Evolutionary conservation across 2,329 filamentous ascomycete species (phyloP), one percentile per base, ranked within the genome.

Genomic region (Cytospora chrysosperma): DNA sequence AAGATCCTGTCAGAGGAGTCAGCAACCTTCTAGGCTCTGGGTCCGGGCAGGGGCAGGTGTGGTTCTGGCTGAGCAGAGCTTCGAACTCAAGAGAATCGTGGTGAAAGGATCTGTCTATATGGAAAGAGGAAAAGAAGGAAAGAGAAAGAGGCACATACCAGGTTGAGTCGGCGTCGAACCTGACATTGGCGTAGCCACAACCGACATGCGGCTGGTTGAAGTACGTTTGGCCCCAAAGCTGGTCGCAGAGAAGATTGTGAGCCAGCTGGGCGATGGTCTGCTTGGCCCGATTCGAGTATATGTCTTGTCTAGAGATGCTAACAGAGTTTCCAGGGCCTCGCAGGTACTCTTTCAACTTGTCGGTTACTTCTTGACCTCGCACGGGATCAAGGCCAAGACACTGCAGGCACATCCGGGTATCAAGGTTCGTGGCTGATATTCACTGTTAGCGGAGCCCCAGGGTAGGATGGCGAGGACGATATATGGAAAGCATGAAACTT

Each of bases 241-340:
- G n/a, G 13, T 32, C 28, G 26, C 30, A 28, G 19, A 65, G 61
- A 24, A 65, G 61, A 21, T 21, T 53, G 47, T 65, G 64, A 5
- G 64, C 32, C n/a, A 59, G 40, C 21, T 50, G 19, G 27, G 54
- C n/a, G 37, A 65, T 53, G 13, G 30, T 54, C n/a, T n/a, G 27
- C 27, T 60, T 65, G 51, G 40, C 37, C 3, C 27, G 47, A 2
- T 65, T 43, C 7, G 30, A 37, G 19, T 26, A 21, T 13, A 54
- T 24, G 17, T 59, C 52, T 8, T 50, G 17, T 15, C 49, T 27
- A n/a, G 54, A 50, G 10, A 63, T 15, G 47, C 54, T 26, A 28
- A 65, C 32, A 9, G 64, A 65, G 21, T 60, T 63, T 30, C 64
- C 64, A n/a, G 64, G 64, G 27, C 13, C 49, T 9, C 49, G 62